Conservation (phyloP, 768 basidiomycete species). For the Mycena kentingensis region DNA sequence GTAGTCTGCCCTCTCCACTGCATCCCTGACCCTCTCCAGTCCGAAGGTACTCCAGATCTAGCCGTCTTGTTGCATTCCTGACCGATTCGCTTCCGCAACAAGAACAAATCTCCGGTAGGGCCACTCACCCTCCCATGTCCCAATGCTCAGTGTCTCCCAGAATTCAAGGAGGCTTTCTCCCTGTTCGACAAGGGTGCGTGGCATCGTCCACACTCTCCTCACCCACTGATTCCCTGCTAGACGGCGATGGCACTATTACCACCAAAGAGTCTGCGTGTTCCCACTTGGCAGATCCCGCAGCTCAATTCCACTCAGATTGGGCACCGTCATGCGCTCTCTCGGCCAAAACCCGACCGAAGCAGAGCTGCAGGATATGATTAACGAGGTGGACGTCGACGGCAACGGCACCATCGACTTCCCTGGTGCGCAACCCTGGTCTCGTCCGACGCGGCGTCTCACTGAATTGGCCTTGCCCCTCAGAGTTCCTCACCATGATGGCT, state of each 20-base stretch:
- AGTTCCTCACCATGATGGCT: conserved; percentile 51
- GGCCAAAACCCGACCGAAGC: conserved; percentile 93
- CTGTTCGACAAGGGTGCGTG: conserved; percentile 90
- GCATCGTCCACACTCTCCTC: conserved; percentile 6
- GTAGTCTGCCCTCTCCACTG: conserved; percentile 9
- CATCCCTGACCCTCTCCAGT: conserved; percentile 37
- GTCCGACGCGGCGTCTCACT: conserved; percentile 50
- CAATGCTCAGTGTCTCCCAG: conserved; percentile 40
- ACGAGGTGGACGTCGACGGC: conserved; percentile 86
- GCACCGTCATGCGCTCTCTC: conserved; percentile 90
- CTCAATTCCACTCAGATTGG: too few species aligned
- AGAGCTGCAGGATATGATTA: conserved; percentile 94
- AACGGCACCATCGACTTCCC: conserved; percentile 77
- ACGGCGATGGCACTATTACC: conserved; percentile 93
- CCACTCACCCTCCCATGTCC: not conserved
- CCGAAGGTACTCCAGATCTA: conserved; percentile 49
- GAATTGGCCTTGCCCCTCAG: too few species aligned
- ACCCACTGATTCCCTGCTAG: conserved; percentile 38
- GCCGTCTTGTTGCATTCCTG: conserved; percentile 2
- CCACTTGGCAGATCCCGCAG: too few species aligned
- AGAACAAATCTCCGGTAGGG: conserved; percentile 92
- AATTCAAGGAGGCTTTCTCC: conserved; percentile 99
- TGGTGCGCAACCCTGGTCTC: not conserved
- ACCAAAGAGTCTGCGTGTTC: too few species aligned
- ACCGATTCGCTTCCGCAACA: conserved; percentile 15